These are phyloP conservation scores for Saccharomycopsis malanga DNA, from an alignment of 805 yeast species.

Conservation along the genomic window DNA sequence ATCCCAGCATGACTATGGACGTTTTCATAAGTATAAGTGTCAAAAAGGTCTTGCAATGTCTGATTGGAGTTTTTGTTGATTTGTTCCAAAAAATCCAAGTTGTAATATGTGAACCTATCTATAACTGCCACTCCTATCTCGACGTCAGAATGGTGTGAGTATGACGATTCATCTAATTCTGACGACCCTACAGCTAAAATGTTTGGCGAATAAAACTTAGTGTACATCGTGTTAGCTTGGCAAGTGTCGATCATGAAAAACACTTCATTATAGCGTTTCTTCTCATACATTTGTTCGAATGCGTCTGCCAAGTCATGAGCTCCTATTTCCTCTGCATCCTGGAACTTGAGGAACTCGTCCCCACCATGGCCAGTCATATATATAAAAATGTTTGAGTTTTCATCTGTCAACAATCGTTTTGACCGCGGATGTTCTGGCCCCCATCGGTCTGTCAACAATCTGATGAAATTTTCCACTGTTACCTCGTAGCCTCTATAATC, in stretches of 20 bases:
- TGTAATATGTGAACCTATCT: conserved; percentile 91
- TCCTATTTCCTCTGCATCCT: conserved; percentile 96
- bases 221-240: conserved; percentile 97
- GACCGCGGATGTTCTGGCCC: conserved; percentile 89
- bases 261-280: conserved; percentile 89
- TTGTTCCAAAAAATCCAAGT: conserved; percentile 78
- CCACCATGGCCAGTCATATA: conserved; percentile 99
- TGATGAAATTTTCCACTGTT: conserved; percentile 92
- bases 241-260: conserved; percentile 98
- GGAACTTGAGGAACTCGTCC: conserved; percentile 92
- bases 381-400: conserved; percentile 85
- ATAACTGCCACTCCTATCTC: conserved; percentile 97
- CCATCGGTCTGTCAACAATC: conserved; percentile 93
- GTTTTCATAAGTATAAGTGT: conserved; percentile 72
- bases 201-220: conserved; percentile 86
- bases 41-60: conserved; percentile 80
- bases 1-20: conserved; percentile 95
- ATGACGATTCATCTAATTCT: conserved; percentile 78
- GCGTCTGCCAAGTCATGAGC: conserved; percentile 96
- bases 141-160: conserved; percentile 91
- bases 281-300: conserved; percentile 93
- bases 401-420: conserved; percentile 86
- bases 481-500: conserved; percentile 98
- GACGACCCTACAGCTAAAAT: conserved; percentile 90
- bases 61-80: conserved; percentile 67